These are phyloP conservation scores for Baorangia bicolor DNA, from an alignment of 768 basidiomycete genomes.

Conservation along the genomic window DNA sequence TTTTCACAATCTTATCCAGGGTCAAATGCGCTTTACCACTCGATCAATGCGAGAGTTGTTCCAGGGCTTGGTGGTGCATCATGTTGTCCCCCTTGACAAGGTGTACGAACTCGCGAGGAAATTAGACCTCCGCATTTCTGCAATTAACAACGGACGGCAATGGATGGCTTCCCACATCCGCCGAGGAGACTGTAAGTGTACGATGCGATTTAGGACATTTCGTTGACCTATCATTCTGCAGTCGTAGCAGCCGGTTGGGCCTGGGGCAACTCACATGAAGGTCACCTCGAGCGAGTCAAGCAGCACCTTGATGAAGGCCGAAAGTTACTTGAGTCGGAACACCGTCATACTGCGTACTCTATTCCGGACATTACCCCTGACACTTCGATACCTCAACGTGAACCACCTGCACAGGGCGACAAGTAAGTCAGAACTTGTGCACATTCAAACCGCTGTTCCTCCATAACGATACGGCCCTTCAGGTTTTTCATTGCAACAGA, in stretches of 20 bases:
- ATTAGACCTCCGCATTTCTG: conserved; percentile 23
- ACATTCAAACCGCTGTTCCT: background rate
- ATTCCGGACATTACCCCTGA: conserved; percentile 16
- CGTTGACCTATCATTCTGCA: conserved; percentile 5
- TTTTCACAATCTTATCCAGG: conserved; percentile 10
- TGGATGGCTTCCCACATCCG: conserved; percentile 42
- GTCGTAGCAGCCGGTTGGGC: conserved; percentile 33
- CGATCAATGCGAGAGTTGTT: conserved; percentile 17
- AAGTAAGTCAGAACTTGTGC: conserved; percentile 8
- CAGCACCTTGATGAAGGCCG: conserved; percentile 32
- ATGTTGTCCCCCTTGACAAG: conserved; percentile 24
- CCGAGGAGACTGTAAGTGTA: conserved; percentile 37
- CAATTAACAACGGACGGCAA: conserved; percentile 26
- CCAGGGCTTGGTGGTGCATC: conserved; percentile 24
- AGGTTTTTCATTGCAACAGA: conserved; percentile 38
- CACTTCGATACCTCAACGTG: conserved; percentile 10
- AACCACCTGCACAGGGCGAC: conserved; percentile 17
- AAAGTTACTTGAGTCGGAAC: conserved; percentile 23
- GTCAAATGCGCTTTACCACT: conserved; percentile 28
- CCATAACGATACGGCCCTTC: background rate
- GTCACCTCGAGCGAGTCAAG: conserved; percentile 35
- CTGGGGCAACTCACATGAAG: conserved; percentile 31
- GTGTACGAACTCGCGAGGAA: conserved; percentile 27
- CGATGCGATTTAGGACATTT: too few relatives aligned
- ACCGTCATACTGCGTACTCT: conserved; percentile 12